phyloP scores from a whole-genome alignment of 345 rosid species.

The Eucalyptus guilfoylei region DNA sequence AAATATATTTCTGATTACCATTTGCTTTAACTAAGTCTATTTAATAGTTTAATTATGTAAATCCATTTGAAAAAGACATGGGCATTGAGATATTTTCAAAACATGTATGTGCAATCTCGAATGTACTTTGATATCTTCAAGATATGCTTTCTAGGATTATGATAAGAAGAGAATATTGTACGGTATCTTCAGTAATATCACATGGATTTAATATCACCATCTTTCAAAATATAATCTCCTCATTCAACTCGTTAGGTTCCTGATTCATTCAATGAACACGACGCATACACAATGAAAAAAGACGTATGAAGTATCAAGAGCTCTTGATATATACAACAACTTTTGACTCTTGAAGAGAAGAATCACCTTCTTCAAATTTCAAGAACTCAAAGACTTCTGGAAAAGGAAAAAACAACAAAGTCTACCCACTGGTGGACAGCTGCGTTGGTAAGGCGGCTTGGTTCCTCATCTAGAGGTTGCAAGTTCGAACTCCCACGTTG shows the following conservation, averaged over 20 bases:
- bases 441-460: no score
- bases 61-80: background rate
- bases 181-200: background rate
- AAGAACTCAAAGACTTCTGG: background rate
- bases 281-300: background rate
- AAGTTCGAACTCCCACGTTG: accelerated
- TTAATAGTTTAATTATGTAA: background rate
- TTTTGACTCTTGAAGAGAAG: background rate
- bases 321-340: background rate
- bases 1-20: background rate
- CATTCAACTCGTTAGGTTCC: background rate
- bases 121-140: background rate
- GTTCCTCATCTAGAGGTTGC: no score
- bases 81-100: background rate
- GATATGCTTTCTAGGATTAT: background rate
- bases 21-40: background rate
- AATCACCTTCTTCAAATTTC: background rate
- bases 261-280: background rate
- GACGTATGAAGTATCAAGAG: background rate
- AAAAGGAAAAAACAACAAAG: background rate
- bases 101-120: background rate
- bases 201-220: background rate
- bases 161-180: background rate
- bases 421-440: background rate
- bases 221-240: background rate